Conservation (phyloP, 1,284 basidiomycete genomes). For the Mycena sp. region DNA sequence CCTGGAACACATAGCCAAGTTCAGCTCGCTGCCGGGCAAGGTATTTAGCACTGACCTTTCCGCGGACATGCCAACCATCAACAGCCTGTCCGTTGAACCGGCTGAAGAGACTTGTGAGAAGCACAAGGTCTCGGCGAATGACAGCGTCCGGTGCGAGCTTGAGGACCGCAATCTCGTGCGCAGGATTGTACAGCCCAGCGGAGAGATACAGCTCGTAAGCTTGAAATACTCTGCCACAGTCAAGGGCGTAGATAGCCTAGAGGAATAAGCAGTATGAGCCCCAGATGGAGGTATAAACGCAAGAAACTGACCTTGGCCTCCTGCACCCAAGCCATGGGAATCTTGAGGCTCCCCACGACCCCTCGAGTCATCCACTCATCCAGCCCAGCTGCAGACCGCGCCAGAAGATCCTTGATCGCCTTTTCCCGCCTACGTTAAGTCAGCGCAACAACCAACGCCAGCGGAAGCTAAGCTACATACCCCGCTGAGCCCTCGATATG, state of each 20-base stretch:
- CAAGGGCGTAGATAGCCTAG: constrained; percentile 75
- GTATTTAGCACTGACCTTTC: constrained; percentile 66
- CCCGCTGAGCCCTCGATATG: constrained; percentile 85
- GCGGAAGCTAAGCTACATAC: constrained; percentile 54
- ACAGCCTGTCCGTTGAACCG: constrained; percentile 72
- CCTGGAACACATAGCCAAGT: constrained; percentile 49
- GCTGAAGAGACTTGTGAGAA: constrained; percentile 81
- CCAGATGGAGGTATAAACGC: neutral
- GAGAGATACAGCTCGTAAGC: constrained; percentile 84
- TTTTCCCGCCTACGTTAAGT: constrained; percentile 68
- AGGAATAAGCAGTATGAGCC: constrained; percentile 20
- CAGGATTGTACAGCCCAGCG: constrained; percentile 76
- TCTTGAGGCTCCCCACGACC: constrained; percentile 77
- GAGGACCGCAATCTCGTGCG: constrained; percentile 83
- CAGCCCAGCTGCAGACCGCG: constrained; percentile 75
- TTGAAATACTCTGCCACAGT: constrained; percentile 71
- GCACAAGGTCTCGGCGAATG: constrained; percentile 78
- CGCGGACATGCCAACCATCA: constrained; percentile 80
- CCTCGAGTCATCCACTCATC: constrained; percentile 79
- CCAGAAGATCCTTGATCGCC: constrained; percentile 84
- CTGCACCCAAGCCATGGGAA: constrained; percentile 89
- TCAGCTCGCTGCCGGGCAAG: constrained; percentile 16
- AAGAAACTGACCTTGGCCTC: constrained; percentile 77
- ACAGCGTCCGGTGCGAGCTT: constrained; percentile 94
- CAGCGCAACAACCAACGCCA: constrained; percentile 4